Evolutionary conservation across 192 early-diverging fungal genomes (phyloP), one percentile per base, ranked within the genome.

Genomic region (Backusella parvicylindrica): DNA sequence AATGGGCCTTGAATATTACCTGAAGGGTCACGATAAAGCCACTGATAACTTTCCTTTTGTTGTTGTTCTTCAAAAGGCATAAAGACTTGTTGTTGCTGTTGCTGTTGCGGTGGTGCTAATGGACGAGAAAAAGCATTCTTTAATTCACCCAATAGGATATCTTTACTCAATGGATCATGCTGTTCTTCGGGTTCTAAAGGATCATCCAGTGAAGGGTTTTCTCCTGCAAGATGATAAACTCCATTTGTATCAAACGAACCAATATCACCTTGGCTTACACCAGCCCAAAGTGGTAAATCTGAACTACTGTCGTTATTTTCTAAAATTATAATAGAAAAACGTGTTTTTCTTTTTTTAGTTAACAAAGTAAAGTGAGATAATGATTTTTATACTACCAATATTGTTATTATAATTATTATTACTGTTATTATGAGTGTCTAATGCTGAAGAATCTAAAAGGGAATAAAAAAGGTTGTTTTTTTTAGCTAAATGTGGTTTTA

Each of bases 1-100:
- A 98, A 99, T 16, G 97, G 96, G 21, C 96, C 97, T 83, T 97
- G 96, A 18, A 95, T 85, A 66, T 84, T 89, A n/a, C 93, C 93
- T 70, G 86, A 86, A 4, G 95, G 93, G 76, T 96, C 96, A 36
- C 93, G 88, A 74, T 96, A 96, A 66, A 90, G 85, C 96, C 96
- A 97, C 68, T 86, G 79, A 70, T 56, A 78, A 50, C 21, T 9
- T 11, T 77, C 64, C 38, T 80, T 81, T 6, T 73, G 36, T 11
- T 72, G 16, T 15, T 36, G 32, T 5, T 6, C 16, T 5, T 6
- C 16, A 40, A 53, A n/a, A 32, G 18, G 18, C 30, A 63, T 74
- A 23, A 23, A 21, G 33, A 18, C 11, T 16, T 23, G 28, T 31
- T 50, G 73, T 0, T 31, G 40, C n/a, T 35, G 21, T 33, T 33